Evolutionary conservation across 2,329 filamentous ascomycete species (phyloP).

Genomic region (Sporothrix phasma): DNA sequence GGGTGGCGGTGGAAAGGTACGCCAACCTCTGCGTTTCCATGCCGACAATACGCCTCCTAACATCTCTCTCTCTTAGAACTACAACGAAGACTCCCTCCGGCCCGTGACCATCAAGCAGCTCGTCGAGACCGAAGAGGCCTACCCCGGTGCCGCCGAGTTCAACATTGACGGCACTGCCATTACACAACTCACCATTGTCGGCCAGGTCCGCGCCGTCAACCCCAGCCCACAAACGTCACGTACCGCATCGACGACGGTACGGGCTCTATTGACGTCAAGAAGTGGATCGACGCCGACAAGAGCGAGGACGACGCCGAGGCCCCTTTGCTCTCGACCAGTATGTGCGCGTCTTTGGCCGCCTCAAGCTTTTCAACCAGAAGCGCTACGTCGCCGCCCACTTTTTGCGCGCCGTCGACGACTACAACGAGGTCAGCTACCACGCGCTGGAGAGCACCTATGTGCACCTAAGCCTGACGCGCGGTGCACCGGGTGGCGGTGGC

Average conservation of each 20-base stretch:
- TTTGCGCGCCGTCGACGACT: conserved; percentile 69
- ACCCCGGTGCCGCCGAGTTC: conserved; percentile 59
- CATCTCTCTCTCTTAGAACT: conserved; percentile 33
- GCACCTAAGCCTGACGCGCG: conserved; percentile 73
- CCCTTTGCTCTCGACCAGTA: conserved; percentile 63
- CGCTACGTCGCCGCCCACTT: conserved; percentile 70
- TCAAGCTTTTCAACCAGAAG: conserved; percentile 79
- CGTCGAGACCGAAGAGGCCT: conserved; percentile 67
- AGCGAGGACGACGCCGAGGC: conserved; percentile 26
- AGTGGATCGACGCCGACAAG: conserved; percentile 64
- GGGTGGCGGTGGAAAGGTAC: conserved; percentile 26
- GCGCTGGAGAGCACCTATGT: conserved; percentile 81
- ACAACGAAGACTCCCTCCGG: conserved; percentile 75
- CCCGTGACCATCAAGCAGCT: conserved; percentile 95
- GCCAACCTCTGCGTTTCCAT: neutral
- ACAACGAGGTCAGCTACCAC: conserved; percentile 91
- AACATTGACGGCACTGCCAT: conserved; percentile 69
- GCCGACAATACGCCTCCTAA: neutral
- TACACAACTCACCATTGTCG: conserved; percentile 74
- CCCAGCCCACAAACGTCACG: conserved; percentile 83
- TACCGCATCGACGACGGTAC: conserved; percentile 95
- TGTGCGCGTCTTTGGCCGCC: conserved; percentile 73
- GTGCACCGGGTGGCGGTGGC: conserved; percentile 40
- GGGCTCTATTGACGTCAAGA: conserved; percentile 80
- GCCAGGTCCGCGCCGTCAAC: conserved; percentile 79